A percentile compares a stretch with the other conserved stretches of the same genome.
These are phyloP conservation scores for Penicillium turbatum DNA, from an alignment of 495 filamentous ascomycete species.

Conservation along the genomic window DNA sequence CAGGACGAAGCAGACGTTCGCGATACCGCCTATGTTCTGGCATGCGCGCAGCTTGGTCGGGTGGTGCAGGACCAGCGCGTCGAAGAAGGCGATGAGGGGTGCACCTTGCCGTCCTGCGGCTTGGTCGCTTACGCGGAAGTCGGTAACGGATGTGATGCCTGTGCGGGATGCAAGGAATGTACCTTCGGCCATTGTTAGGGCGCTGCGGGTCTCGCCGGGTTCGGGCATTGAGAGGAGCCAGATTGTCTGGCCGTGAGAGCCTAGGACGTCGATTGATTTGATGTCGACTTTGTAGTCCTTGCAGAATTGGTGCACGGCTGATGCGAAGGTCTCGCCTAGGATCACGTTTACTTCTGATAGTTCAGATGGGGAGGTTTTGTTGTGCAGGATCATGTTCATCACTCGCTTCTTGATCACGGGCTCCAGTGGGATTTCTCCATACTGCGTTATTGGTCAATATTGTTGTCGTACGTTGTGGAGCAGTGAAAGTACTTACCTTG, in stretches of 20 bases:
- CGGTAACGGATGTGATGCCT: slow-evolving; percentile 43
- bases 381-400: slow-evolving; percentile 52
- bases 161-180: slow-evolving; percentile 41
- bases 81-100: slow-evolving; percentile 44
- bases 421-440: slow-evolving; percentile 45
- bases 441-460: slow-evolving; percentile 15
- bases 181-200: slow-evolving; percentile 46
- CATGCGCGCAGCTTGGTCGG: slow-evolving; percentile 53
- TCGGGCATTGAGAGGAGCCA: slow-evolving; percentile 54
- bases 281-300: slow-evolving; percentile 42
- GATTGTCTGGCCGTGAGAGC: slow-evolving; percentile 57
- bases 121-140: slow-evolving; percentile 44
- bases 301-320: slow-evolving; percentile 45
- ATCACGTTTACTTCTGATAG: slow-evolving; percentile 52
- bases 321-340: slow-evolving; percentile 49
- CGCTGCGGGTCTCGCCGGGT: slow-evolving; percentile 43
- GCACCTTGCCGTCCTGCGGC: slow-evolving; percentile 44
- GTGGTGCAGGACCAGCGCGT: slow-evolving; percentile 51
- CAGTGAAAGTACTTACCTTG: slow-evolving; percentile 22
- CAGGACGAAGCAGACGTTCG: slow-evolving; percentile 57
- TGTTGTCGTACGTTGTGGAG: background rate
- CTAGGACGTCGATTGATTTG: slow-evolving; percentile 49
- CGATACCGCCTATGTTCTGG: slow-evolving; percentile 59
- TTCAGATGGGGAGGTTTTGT: slow-evolving; percentile 48
- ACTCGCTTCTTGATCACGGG: slow-evolving; percentile 52